Evolutionary conservation across 805 yeast species (phyloP), one percentile per base, ranked within the genome.

Genomic region (Lipomyces yamadae): DNA sequence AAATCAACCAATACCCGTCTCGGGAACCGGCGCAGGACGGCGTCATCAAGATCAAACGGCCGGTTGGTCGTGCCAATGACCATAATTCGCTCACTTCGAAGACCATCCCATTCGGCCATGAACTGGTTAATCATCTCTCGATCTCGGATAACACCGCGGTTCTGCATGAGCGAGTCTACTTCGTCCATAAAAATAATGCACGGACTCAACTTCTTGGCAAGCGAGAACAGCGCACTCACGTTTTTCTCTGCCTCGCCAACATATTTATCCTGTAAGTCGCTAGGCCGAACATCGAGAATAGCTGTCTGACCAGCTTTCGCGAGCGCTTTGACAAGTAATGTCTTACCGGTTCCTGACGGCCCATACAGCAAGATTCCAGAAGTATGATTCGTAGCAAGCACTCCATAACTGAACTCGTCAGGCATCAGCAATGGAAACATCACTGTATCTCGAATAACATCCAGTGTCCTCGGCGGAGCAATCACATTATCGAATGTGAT

Each of bases 41-140:
- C 99, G 35, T 98, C 98, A 78, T 94, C 99, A 74, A 94, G 94
- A 83, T 95, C 98, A 80, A 95, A 98, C 48, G 99, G 99, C 84
- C 99, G 89, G 81, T 94, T 94, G 62, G 99, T 94, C 52, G 99
- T 99, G 81, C 98, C 99, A 81, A 95, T 91, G 76, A 95, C 93
- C 56, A 95, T 97, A 76, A 94, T 94, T 87, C 94, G 94, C 83
- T 94, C 94, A 71, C 97, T 97, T 79, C 94, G 94, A 97, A 95
- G 93, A 86, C 99, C 99, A 81, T 95, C 99, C 99, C 96, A 95
- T 81, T 94, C 96, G n/a, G 98, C 94, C 74, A 94, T 85, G 73
- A 94, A 86, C 82, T 95, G 98, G 80, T 95, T 94, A 65, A 95
- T 98, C 39, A 94, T 87, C 81, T 93, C 97, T 61, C 94, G 87